Evolutionary conservation across 441 rosid genomes (phyloP), one percentile per base, ranked within the genome.

Genomic region (Gossypium schwendimanii): DNA sequence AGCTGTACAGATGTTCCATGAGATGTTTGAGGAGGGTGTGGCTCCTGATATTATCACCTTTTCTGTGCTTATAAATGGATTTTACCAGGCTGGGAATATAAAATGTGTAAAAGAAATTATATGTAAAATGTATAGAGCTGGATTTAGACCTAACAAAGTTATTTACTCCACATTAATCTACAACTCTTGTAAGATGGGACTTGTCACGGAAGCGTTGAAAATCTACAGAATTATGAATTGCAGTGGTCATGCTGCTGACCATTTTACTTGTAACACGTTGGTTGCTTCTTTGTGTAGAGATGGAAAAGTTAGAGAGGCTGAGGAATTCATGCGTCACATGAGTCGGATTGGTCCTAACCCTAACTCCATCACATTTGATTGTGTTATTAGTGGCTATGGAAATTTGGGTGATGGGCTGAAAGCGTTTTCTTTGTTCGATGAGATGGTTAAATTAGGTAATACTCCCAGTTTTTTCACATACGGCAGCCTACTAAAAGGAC

Each of bases 11-110:
- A 67, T 91, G 84, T 80, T 91, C 4, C 59, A 77, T 71, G 75
- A 75, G 79, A 91, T 91, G 98, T 59, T 84, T 21, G 76, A 75
- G 76, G 91, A 86, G 79, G 88, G 88, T 70, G 81, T 76, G 74
- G 60, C 60, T 77, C 90, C 93, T 26, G 98, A 93, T 85, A 54
- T 88, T 50, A 79, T 90, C 71, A 88, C 94, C 20, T 91, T 85
- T 78, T 90, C 98, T 18, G 91, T 79, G 8, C 94, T 93, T 58
- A 76, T 93, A 72, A 89, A 89, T 81, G 97, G 98, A 77, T 88
- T 86, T 77, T 83, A 82, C 83, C 81, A 69, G 77, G 84, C 73
- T 50, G 87, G 92, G 67, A 89, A 70, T 65, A 72, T 83, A 17
- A 74, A 54, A 70, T 73, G 65, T 59, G 85, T 77, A 0, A 90